Evolutionary conservation across 73 alveolate species (phyloP), one percentile per base, ranked within the genome.

Genomic region (Tetrahymena thermophila): DNA sequence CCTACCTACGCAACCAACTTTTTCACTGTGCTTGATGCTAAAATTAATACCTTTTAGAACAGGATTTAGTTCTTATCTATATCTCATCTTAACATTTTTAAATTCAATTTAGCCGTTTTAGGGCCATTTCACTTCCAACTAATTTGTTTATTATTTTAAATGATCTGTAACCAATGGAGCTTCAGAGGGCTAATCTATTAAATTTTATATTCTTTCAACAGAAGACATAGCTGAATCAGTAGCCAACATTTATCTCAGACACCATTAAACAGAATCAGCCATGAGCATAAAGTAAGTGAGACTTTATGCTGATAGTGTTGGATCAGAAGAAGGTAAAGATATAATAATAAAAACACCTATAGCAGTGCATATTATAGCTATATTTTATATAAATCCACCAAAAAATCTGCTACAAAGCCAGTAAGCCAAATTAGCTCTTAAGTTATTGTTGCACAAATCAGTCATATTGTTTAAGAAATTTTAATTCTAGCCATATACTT

Each of bases 1-100:
- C 83, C 99, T 95, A 1, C 99, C 99, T 16, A 97, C 99, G 93
- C 97, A 34, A 4, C 99, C 99, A 35, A 98, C 95, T 85, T 98
- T 96, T 93, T 98, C 99, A 37, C 97, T 97, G 0, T 96, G 93
- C 35, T 97, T 94, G 34, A 98, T 98, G 19, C 42, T 35, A 5
- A 94, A 55, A 16, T 95, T 94, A 15, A 98, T 42, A 58, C 96
- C 94, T 85, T 96, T 97, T 94, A 97, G 85, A 1, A 96, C 98
- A n/a, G 96, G 94, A 84, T 96, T 97, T 34, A 98, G 94, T 94
- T 97, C 97, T 34, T 94, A 84, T 96, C 99, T 95, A 58, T 98
- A 98, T 94, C 94, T 98, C 34, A 97, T 97, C 44, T 94, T 44
- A 10, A 89, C 56, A 95, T 98, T 94, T 31, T 94, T 94, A 94